phyloP scores from a whole-genome alignment of 2,329 filamentous ascomycete genomes.

The Pseudocercospora musae region DNA sequence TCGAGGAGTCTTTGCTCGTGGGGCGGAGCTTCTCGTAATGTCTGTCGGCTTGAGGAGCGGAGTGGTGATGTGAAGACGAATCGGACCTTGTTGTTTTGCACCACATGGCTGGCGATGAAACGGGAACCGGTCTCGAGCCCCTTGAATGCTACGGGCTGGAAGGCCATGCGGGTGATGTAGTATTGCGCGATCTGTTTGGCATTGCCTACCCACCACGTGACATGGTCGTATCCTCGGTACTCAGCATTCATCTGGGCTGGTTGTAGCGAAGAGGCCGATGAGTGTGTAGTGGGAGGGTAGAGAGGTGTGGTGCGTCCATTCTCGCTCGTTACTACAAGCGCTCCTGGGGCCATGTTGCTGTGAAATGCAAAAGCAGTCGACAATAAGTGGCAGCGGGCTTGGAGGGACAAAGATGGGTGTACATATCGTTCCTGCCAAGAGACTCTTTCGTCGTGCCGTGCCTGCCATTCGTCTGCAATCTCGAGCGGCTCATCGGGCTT shows the following conservation, averaged over 20 bases:
- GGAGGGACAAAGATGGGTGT: neutral
- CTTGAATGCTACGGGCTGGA: constrained; percentile 75
- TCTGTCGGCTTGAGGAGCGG: constrained; percentile 44
- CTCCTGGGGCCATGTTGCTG: constrained; percentile 40
- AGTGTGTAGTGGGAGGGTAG: constrained; percentile 19
- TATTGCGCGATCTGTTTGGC: constrained; percentile 91
- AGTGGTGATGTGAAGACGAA: constrained; percentile 84
- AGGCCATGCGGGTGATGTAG: constrained; percentile 85
- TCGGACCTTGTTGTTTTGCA: constrained; percentile 70
- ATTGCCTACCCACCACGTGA: constrained; percentile 96
- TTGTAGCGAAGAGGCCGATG: constrained; percentile 12
- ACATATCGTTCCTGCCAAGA: constrained; percentile 1
- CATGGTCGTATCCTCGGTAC: constrained; percentile 85
- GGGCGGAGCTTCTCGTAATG: constrained; percentile 27
- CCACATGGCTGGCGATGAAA: constrained; percentile 77
- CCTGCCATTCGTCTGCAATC: neutral
- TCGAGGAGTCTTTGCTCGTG: constrained; percentile 64
- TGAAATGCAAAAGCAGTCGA: neutral
- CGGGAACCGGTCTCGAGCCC: constrained; percentile 86
- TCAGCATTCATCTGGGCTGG: constrained; percentile 15
- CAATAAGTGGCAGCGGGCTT: neutral
- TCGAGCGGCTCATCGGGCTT: neutral
- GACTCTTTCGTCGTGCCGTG: neutral
- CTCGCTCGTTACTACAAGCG: constrained; percentile 29
- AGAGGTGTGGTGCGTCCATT: constrained; percentile 29